Evolutionary conservation across 2,329 filamentous ascomycete genomes (phyloP), one percentile per base, ranked within the genome.

Genomic region (Peltaster fructicola): DNA sequence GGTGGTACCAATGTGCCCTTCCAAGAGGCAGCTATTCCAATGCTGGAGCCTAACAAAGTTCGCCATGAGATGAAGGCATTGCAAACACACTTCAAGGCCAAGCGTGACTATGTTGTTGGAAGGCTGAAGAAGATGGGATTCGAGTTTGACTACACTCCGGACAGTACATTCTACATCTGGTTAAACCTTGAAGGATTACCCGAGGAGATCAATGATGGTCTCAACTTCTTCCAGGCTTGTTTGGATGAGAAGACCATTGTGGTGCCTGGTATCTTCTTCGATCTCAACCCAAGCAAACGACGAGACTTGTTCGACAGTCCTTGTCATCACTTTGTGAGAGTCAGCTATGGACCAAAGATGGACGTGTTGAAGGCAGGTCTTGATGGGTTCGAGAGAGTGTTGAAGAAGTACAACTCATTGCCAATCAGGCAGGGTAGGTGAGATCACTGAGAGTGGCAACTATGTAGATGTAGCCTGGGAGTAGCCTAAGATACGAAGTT

Each of bases 191-290:
- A 49, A 13, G 63, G 65, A 23, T 60, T 88, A 3, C 79, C 85
- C 1, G 65, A 65, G n/a, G 67, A 72, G 33, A 91, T 95, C 50
- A 74, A 77, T 31, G 85, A 95, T 48, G 85, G 85, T 6, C 60
- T 95, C 44, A 92, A 91, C 59, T 95, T 95, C 65, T 93, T 95
- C 69, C 72, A 88, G 50, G 82, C 82, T 15, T 88, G 88, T 47
- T 59, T 95, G 21, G 71, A 78, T 44, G 82, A 93, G 61, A 90
- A 90, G 63, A 80, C 90, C 38, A 93, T 93, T 45, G 82, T 93
- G 10, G 85, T 95, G 4, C 85, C 85, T 0, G 85, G 85, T 31
- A 95, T 95, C 52, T 95, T 95, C 65, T 95, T 95, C 50, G 85
- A 95, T 45, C 56, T 95, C 36, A 95, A 95, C 57, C 85, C 85